These are phyloP conservation scores for Xerocomus nothofagi DNA, from an alignment of 1,284 basidiomycete genomes.

Conservation along the genomic window DNA sequence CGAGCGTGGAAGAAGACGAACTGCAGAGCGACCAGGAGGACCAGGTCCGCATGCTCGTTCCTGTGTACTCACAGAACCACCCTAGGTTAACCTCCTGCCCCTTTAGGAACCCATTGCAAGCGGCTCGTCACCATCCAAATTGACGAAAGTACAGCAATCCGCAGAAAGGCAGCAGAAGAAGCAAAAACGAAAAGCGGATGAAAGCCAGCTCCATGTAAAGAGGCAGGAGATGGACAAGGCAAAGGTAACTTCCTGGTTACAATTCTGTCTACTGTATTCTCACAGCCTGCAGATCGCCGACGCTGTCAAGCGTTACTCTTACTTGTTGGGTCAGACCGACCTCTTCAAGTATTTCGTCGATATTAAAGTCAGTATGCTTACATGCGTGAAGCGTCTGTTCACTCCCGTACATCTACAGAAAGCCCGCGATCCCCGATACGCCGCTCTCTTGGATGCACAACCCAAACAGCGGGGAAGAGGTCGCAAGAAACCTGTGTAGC, in stretches of 20 bases:
- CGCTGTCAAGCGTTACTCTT: conserved; percentile 93
- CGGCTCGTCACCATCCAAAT: conserved; percentile 41
- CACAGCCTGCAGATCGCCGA: conserved; percentile 68
- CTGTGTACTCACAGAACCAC: conserved; percentile 5
- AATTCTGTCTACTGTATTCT: background rate
- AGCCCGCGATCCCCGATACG: conserved; percentile 93
- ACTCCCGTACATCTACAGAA: conserved; percentile 46
- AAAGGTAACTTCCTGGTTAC: conserved; percentile 48
- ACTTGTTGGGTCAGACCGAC: conserved; percentile 93
- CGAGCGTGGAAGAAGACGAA: conserved; percentile 59
- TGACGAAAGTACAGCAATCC: conserved; percentile 39
- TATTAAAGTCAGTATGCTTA: conserved; percentile 66
- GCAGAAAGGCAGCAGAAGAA: conserved; percentile 52
- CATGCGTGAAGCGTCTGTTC: background rate
- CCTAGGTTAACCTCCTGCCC: conserved; percentile 11
- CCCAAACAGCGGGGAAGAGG: conserved; percentile 80
- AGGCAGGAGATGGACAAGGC: conserved; percentile 81
- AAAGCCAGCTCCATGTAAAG: conserved; percentile 64
- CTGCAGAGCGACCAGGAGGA: conserved; percentile 60
- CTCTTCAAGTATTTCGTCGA: conserved; percentile 96
- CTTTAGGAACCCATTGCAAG: conserved; percentile 29
- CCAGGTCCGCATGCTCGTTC: conserved; percentile 31
- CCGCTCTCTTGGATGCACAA: conserved; percentile 82
- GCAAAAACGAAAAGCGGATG: conserved; percentile 67
- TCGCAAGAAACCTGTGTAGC: conserved; percentile 75